phyloP scores from a whole-genome alignment of 1,284 basidiomycete species.

The Gomphus bonarii region DNA sequence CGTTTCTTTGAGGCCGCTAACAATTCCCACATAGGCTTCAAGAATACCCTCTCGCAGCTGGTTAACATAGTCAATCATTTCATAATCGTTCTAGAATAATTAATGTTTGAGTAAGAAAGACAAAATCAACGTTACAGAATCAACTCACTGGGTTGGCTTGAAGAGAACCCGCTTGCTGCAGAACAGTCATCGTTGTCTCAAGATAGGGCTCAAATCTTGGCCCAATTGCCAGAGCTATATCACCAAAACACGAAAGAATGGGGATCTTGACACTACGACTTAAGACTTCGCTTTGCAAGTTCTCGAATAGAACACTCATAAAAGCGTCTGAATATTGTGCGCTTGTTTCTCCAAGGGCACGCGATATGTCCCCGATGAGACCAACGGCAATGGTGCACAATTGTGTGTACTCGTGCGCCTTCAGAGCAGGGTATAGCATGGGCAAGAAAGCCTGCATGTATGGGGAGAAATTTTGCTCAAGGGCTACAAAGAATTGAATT shows the following conservation, averaged over 20 bases:
- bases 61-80: constrained; percentile 87
- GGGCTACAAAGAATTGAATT: constrained; percentile 32
- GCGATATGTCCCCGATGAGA: constrained; percentile 90
- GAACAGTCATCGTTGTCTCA: constrained; percentile 82
- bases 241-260: constrained; percentile 92
- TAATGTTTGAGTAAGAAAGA: constrained; percentile 3
- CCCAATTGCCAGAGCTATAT: constrained; percentile 91
- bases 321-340: constrained; percentile 79
- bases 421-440: constrained; percentile 84
- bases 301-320: constrained; percentile 87
- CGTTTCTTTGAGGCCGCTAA: constrained; percentile 82
- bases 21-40: constrained; percentile 93
- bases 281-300: constrained; percentile 84
- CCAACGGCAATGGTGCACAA: constrained; percentile 94
- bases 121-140: constrained; percentile 8
- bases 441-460: constrained; percentile 90
- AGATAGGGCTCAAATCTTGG: constrained; percentile 83
- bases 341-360: constrained; percentile 80
- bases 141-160: constrained; percentile 72
- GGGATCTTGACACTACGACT: constrained; percentile 95
- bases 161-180: constrained; percentile 83
- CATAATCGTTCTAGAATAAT: constrained; percentile 61
- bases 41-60: constrained; percentile 90
- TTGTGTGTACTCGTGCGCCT: constrained; percentile 91
- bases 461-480: constrained; percentile 79